Base-by-base conservation (phyloP, 2,329 filamentous ascomycete genomes). In the Aspergillus oerlinghausenensis region DNA sequence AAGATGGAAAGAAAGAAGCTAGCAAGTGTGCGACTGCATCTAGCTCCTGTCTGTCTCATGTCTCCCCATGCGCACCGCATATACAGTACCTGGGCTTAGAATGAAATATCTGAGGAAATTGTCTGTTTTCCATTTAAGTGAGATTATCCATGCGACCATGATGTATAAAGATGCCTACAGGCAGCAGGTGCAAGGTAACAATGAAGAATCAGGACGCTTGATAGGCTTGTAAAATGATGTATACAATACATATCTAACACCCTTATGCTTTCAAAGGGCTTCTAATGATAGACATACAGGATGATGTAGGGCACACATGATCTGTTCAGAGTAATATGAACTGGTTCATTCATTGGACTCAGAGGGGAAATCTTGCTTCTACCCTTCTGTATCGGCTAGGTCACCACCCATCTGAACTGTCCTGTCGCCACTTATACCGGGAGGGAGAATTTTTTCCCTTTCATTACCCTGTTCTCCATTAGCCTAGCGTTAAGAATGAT, bases 361-460 rank as follows among this genome's bases (percentile, higher is more conserved):
- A 38, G 5, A 5, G 32, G 32, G 29, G 17, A 38, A 17, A 38
- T 38, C 32, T 17, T 38, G 32, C 32, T 38, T 38, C 32, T 17
- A 38, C 32, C 32, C 32, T 38, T 38, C 32, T 38, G 14, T 38
- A 17, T 38, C 32, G 14, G 6, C 14, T 35, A 35, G 32, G 17
- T 17, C 32, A 35, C 32, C 11, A 14, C 14, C 32, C 32, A 1
- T 17, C 32, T 38, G 32, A 17, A 47, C 19, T 4, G 50, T 19
- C 14, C 4, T 49, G 29, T 52, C 29, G 45, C 40, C n/a, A 49
- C 35, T 64, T 80, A 93, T 64, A 93, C 90, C 1, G 89, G 89
- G 57, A 93, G 80, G 75, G 91, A 90, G 75, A 93, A 93, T 80
- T 90, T 92, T 82, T 90, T 89, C 66, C 89, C 89, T 80, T 92